Evolutionary conservation across 257 asterid genomes (phyloP), one percentile per base, ranked within the genome.

Genomic region (Solanum medicagineum): DNA sequence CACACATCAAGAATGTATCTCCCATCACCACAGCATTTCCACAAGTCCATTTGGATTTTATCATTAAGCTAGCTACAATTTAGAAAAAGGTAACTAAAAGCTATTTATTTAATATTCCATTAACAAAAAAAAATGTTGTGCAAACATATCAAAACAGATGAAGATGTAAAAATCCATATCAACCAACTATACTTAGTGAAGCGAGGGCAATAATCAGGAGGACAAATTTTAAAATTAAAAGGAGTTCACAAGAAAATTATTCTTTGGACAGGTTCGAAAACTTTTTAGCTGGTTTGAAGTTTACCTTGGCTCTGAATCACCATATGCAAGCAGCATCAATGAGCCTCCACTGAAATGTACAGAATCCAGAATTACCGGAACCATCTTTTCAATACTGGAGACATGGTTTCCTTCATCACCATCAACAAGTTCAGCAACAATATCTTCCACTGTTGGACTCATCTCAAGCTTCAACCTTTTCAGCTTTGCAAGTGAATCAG

Each of bases 231-330:
- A 16, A 79, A 77, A 49, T 77, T 47, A 75, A 26, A 51, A 51
- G 47, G 26, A 26, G 47, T 22, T 26, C 16, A 24, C 63, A 77
- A 29, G 44, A 77, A 29, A 51, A 79, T 26, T 53, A 29, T 10
- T 53, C 29, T 79, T 44, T 75, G 82, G 83, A 19, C 66, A 79
- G 49, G 49, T 79, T 53, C 19, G 5, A 59, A 70, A 66, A 84
- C 70, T 56, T 83, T 79, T 73, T 44, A 85, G 86, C 62, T 81
- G 57, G 19, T 19, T 10, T 62, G 56, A 88, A 70, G 85, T 75
- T 86, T 90, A 97, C 98, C 98, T 95, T 32, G 99, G 98, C 88
- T 97, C 99, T 60, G 86, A 84, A 88, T 97, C 99, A 81, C 99
- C 98, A 88, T 97, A 97, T 44, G 98, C 99, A 7, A 97, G 98